Evolutionary conservation across 1,139 yeast species (phyloP).

Genomic region (Geotrichum macrosporum): DNA sequence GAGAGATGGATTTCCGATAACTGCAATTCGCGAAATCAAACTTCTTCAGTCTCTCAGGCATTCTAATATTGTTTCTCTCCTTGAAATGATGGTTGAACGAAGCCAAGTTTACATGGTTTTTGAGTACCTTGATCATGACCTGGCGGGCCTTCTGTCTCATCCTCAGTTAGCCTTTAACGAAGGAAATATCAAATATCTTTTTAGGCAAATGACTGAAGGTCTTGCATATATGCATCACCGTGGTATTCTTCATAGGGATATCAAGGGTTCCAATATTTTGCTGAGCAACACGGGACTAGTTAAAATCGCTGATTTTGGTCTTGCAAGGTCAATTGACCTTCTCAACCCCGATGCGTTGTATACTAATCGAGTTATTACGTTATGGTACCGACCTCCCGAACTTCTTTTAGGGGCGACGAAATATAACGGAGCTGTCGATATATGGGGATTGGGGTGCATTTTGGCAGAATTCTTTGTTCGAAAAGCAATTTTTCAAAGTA

Average conservation of each 20-base stretch:
- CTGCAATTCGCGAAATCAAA: constrained; percentile 89
- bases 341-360: constrained; percentile 43
- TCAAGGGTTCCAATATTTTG: constrained; percentile 87
- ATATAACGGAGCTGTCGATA: constrained; percentile 86
- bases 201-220: constrained; percentile 74
- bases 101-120: constrained; percentile 83
- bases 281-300: constrained; percentile 66
- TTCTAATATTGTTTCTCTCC: constrained; percentile 69
- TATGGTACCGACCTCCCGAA: constrained; percentile 98
- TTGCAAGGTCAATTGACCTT: constrained; percentile 55
- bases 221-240: constrained; percentile 74
- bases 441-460: constrained; percentile 96
- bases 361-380: constrained; percentile 89
- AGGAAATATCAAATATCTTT: constrained; percentile 70
- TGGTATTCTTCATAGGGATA: constrained; percentile 84
- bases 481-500: constrained; percentile 77
- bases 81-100: constrained; percentile 85
- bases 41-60: constrained; percentile 84
- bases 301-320: constrained; percentile 90
- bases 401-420: constrained; percentile 82
- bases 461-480: constrained; percentile 74
- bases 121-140: constrained; percentile 90
- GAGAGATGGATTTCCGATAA: constrained; percentile 92
- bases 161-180: constrained; percentile 60
- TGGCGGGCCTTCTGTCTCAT: constrained; percentile 81